phyloP scores from a whole-genome alignment of 352 stramenopile species.

The Globisporangium alternatum region DNA sequence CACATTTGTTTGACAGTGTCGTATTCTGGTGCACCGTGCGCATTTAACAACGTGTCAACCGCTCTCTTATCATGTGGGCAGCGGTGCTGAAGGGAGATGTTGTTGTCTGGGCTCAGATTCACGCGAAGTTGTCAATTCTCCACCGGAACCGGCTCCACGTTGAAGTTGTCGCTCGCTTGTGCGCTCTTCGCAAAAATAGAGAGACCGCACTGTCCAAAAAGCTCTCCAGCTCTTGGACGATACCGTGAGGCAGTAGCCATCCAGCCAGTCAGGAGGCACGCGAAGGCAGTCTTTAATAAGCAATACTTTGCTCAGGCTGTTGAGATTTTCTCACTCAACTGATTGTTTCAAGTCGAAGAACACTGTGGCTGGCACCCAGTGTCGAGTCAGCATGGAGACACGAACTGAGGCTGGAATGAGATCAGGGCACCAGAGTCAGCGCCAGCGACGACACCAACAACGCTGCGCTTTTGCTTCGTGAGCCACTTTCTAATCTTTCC shows the following conservation, averaged over 20 bases:
- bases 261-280: no score
- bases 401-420: no score
- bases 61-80: not conserved
- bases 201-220: not conserved
- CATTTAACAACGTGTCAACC: not conserved
- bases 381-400: not conserved
- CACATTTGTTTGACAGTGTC: not conserved
- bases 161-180: not conserved
- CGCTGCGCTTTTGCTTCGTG: no score
- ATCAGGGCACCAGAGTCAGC: not conserved
- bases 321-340: no score
- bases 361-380: not conserved
- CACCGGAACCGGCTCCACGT: conserved; percentile 4
- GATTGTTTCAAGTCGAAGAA: no score
- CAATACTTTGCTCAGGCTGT: no score
- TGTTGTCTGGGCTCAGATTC: not conserved
- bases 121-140: not conserved
- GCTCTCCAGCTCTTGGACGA: no score
- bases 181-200: not conserved
- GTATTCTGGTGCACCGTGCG: not conserved
- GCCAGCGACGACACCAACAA: not conserved
- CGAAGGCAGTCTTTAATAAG: no score
- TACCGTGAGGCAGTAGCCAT: no score
- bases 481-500: not conserved
- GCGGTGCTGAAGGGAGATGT: not conserved